Evolutionary conservation across 2,329 filamentous ascomycete genomes (phyloP), one percentile per base, ranked within the genome.

Genomic region (Diaporthe eres): DNA sequence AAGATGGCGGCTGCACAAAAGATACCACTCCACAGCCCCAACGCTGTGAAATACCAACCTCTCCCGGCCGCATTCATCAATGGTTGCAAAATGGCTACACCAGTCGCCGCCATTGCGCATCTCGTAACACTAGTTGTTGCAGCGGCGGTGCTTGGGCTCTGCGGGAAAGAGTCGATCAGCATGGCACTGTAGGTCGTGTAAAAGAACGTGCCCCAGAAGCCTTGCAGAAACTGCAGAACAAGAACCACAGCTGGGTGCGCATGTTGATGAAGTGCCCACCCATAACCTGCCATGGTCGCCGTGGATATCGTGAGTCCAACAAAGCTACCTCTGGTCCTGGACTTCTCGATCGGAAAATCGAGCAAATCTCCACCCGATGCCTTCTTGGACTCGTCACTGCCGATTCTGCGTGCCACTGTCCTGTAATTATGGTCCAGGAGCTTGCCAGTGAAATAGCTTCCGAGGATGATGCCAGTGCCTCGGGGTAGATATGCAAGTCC

Each of bases 401-500:
- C 65, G 47, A 19, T 53, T 13, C 9, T n/a, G 8, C 47, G n/a
- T 53, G 65, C 22, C 47, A 68, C n/a, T 10, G 4, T n/a, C 47
- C 47, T 53, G n/a, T 68, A 37, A 37, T 68, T 68, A 5, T 68
- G 47, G 55, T 51, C 55, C 25, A 72, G 42, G 15, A 49, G 28
- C 37, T 34, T 72, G n/a, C 42, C 70, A 22, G 65, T 68, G n/a
- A 68, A 68, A 37, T 68, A 53, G 28, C 28, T 68, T 28, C 68
- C 68, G 6, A 72, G 53, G 13, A 57, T 72, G 12, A 72, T 49
- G 22, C 53, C 53, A 25, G 31, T 44, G 6, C 53, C 68, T 42
- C n/a, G 68, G 19, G 51, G 51, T 17, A 72, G 34, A 25, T 67
- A 60, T 60, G 53, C 51, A 42, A 79, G 58, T 2, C 77, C 78